Evolutionary conservation across 257 asterid genomes (phyloP).

Genomic region (Mentha longifolia): DNA sequence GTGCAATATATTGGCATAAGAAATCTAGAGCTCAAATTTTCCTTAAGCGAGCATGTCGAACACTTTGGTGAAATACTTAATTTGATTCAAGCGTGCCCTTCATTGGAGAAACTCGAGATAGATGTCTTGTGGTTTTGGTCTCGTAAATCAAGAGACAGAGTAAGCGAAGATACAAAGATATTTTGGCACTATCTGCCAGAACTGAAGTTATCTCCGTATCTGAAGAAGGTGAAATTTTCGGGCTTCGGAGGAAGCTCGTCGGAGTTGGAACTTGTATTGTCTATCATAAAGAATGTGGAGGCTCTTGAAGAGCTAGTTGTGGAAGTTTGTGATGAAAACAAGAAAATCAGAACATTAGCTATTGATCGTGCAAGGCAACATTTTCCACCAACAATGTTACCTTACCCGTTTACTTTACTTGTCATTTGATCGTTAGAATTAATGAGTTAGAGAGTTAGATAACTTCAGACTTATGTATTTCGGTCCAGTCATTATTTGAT

Average conservation of each 20-base stretch:
- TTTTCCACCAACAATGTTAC: background rate
- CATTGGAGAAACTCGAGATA: constrained; percentile 15
- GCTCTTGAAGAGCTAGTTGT: background rate
- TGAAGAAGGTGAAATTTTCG: too few relatives aligned
- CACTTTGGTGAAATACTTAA: background rate
- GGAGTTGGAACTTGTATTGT: background rate
- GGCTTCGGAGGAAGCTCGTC: too few relatives aligned
- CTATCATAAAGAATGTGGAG: background rate
- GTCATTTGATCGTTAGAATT: too few relatives aligned
- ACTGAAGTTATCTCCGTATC: too few relatives aligned
- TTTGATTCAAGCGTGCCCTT: background rate
- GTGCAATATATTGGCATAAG: background rate
- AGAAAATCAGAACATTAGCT: background rate
- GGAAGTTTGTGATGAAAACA: background rate
- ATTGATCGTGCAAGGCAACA: background rate
- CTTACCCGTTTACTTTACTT: too few relatives aligned
- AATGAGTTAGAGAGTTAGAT: too few relatives aligned
- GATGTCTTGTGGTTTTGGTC: background rate
- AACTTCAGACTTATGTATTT: too few relatives aligned
- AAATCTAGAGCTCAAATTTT: background rate
- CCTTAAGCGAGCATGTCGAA: too few relatives aligned
- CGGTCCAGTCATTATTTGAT: too few relatives aligned
- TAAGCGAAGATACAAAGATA: too few relatives aligned
- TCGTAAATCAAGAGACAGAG: too few relatives aligned
- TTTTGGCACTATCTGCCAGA: too few relatives aligned